phyloP scores from a whole-genome alignment of 345 rosid species.

The Atalantia buxifolia region DNA sequence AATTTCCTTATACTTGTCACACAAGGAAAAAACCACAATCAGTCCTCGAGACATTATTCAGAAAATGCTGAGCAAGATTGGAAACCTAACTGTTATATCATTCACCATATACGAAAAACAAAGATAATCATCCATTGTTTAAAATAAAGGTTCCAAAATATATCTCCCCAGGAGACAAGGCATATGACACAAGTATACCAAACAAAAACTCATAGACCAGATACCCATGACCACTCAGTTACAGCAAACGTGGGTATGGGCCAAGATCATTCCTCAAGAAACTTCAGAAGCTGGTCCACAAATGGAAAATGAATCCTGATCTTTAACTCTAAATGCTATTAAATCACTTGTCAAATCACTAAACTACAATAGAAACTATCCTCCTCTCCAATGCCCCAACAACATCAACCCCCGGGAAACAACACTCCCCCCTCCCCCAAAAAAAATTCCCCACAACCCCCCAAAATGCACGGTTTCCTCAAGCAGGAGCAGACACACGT shows the following conservation, averaged over 20 bases:
- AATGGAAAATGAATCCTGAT: neutral
- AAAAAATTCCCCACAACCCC: too few relatives aligned
- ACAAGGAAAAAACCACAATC: too few relatives aligned
- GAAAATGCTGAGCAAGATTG: neutral
- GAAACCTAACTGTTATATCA: neutral
- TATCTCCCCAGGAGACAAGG: neutral
- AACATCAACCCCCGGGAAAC: too few relatives aligned
- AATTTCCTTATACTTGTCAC: too few relatives aligned
- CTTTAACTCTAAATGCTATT: slow-evolving; percentile 4
- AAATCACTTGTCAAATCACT: neutral
- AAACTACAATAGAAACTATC: slow-evolving; percentile 8
- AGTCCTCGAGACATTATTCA: too few relatives aligned
- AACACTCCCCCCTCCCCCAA: too few relatives aligned
- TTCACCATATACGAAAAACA: neutral
- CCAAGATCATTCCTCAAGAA: slow-evolving; percentile 1
- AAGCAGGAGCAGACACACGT: slow-evolving; percentile 53
- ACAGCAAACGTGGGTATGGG: neutral
- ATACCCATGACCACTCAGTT: slow-evolving; percentile 1
- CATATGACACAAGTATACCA: slow-evolving; percentile 5
- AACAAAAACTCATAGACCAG: neutral
- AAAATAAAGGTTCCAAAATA: neutral
- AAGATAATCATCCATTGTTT: neutral
- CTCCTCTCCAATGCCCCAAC: slow-evolving; percentile 2
- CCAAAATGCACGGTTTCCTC: slow-evolving; percentile 1
- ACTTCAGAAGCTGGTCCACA: neutral